phyloP scores from a whole-genome alignment of 352 stramenopile genomes.

The Globisporangium paddicum region DNA sequence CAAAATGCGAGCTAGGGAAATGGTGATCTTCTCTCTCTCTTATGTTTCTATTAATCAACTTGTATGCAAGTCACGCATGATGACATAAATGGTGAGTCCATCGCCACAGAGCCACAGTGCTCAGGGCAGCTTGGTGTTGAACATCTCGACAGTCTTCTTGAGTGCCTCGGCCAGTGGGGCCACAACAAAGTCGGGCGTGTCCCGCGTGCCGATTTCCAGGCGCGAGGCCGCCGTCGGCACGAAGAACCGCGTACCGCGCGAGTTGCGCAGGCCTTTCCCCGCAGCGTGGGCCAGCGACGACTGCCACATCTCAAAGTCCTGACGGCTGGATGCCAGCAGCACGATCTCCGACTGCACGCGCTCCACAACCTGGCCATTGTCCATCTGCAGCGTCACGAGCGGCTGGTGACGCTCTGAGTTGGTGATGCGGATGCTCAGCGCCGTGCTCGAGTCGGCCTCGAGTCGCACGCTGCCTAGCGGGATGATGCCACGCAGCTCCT shows the following conservation, averaged over 20 bases:
- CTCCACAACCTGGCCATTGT: constrained; percentile 79
- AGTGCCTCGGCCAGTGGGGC: constrained; percentile 67
- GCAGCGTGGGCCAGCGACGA: constrained; percentile 78
- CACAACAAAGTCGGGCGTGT: constrained; percentile 79
- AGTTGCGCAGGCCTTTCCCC: constrained; percentile 76
- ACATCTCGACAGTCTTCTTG: constrained; percentile 80
- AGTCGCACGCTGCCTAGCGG: constrained; percentile 73
- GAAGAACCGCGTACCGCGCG: constrained; percentile 79
- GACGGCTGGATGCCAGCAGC: constrained; percentile 48
- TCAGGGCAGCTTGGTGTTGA: constrained; percentile 65
- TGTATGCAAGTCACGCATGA: background rate
- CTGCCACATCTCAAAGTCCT: constrained; percentile 89
- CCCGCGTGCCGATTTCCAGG: constrained; percentile 70
- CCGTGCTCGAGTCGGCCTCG: constrained; percentile 47
- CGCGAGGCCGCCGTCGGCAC: constrained; percentile 76
- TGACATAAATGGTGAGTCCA: background rate
- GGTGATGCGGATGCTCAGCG: constrained; percentile 68
- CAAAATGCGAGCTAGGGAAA: too few species aligned
- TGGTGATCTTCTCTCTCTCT: too few species aligned
- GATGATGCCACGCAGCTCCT: constrained; percentile 84
- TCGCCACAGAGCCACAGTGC: background rate
- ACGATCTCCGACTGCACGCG: constrained; percentile 78
- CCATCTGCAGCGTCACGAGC: constrained; percentile 74
- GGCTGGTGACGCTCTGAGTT: constrained; percentile 49
- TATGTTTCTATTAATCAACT: too few species aligned